Evolutionary conservation across 164 flowering plant species (phyloP).

Genomic region (Annona cherimola): DNA sequence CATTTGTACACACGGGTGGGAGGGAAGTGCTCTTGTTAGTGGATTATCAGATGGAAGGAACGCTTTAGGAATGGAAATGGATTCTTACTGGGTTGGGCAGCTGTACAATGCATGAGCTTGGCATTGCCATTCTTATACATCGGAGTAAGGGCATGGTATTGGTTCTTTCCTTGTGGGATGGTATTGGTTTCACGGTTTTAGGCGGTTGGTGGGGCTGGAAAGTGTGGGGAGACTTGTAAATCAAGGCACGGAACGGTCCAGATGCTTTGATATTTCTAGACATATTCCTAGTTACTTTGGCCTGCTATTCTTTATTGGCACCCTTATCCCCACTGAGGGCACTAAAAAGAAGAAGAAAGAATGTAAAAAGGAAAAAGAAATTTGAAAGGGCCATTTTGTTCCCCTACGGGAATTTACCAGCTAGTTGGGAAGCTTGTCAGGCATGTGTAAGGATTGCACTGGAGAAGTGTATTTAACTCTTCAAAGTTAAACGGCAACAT

Average conservation of each 20-base stretch:
- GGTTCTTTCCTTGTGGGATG: slow-evolving; percentile 23
- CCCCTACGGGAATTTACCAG: too few relatives aligned
- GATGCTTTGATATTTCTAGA: neutral
- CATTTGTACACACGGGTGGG: slow-evolving; percentile 21
- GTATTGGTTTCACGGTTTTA: neutral
- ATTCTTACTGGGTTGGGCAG: neutral
- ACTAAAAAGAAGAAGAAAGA: too few relatives aligned
- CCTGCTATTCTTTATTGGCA: neutral
- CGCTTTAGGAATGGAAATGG: neutral
- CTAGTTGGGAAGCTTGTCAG: too few relatives aligned
- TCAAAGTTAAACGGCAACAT: too few relatives aligned
- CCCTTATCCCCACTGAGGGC: neutral
- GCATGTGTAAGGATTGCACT: too few relatives aligned
- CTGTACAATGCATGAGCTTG: neutral
- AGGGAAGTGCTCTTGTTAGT: neutral
- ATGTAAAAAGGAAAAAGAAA: too few relatives aligned
- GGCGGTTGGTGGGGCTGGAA: slow-evolving; percentile 15
- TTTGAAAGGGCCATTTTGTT: too few relatives aligned
- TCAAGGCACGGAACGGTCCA: slow-evolving; percentile 18
- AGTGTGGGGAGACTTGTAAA: slow-evolving; percentile 16
- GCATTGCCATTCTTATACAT: slow-evolving; percentile 5
- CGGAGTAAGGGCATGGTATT: neutral
- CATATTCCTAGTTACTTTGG: neutral
- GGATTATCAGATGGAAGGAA: neutral
- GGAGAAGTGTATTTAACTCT: too few relatives aligned